These are phyloP conservation scores for Solanum piurae DNA, from an alignment of 257 asterid genomes.

Conservation along the genomic window DNA sequence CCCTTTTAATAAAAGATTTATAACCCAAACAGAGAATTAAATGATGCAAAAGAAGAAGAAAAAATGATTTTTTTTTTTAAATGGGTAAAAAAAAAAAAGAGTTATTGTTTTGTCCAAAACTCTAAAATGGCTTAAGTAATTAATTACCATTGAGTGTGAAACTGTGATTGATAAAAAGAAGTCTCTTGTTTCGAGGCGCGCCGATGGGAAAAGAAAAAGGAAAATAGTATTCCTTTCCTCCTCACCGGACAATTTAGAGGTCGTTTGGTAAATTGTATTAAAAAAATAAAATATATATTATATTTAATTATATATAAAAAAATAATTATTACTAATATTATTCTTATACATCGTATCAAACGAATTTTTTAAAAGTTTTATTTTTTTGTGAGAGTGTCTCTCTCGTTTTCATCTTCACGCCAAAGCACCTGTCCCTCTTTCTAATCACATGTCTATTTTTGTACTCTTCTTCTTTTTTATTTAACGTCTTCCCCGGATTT, in stretches of 20 bases:
- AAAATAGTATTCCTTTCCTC: neutral
- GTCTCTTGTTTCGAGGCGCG: constrained; percentile 4
- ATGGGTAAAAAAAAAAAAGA: neutral
- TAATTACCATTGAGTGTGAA: neutral
- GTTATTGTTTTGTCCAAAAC: neutral
- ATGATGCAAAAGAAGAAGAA: neutral
- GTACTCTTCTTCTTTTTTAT: neutral
- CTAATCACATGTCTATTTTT: constrained; percentile 11
- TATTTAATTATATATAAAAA: too few relatives aligned
- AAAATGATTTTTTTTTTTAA: neutral
- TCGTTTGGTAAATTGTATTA: too few relatives aligned
- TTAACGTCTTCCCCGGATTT: neutral
- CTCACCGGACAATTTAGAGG: neutral
- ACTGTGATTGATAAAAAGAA: neutral
- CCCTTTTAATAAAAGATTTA: neutral
- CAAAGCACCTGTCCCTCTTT: constrained; percentile 50
- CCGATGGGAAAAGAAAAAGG: neutral
- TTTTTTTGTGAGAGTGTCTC: neutral
- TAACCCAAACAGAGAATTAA: neutral
- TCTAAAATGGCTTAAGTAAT: constrained; percentile 5
- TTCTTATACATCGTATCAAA: neutral
- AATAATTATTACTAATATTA: too few relatives aligned
- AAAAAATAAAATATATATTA: too few relatives aligned
- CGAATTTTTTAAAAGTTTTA: too few relatives aligned
- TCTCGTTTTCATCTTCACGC: constrained; percentile 39